Evolutionary conservation across 345 rosid genomes (phyloP).

Genomic region (Trapa bicornis): DNA sequence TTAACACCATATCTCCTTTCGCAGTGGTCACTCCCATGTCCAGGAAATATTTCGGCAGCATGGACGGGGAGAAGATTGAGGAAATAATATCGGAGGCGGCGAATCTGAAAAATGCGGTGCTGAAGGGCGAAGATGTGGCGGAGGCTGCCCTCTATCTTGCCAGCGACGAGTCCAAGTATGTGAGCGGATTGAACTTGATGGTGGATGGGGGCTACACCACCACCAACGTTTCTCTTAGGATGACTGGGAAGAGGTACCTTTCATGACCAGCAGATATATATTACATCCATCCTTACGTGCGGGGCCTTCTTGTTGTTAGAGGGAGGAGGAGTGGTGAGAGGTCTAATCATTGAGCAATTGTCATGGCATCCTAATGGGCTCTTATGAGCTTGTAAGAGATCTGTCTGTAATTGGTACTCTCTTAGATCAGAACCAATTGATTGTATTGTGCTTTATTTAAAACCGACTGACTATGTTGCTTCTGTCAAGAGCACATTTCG

Average conservation of each 20-base stretch:
- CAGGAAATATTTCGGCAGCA: slow-evolving; percentile 6
- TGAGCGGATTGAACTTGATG: slow-evolving; percentile 1
- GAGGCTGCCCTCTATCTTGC: background rate
- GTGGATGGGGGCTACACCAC: slow-evolving; percentile 1
- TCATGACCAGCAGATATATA: no score
- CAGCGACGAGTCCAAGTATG: slow-evolving; percentile 1
- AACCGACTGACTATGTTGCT: no score
- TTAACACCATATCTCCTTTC: slow-evolving; percentile 75
- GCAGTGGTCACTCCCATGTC: slow-evolving; percentile 76
- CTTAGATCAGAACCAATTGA: no score
- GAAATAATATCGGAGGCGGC: slow-evolving; percentile 21
- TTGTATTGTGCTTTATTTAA: no score
- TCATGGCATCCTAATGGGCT: no score
- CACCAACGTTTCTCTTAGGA: background rate
- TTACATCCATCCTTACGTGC: no score
- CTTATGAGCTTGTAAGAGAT: no score
- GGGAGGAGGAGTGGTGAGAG: no score
- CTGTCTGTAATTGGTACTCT: no score
- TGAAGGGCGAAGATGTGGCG: background rate
- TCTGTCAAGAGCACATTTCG: no score
- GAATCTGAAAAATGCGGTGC: background rate
- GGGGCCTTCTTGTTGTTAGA: no score
- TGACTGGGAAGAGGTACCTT: background rate
- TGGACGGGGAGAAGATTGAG: background rate
- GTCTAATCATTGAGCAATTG: no score